A percentile compares a stretch with the other conserved stretches of the same genome.
These are phyloP conservation scores for Candida frijolesensis DNA, from an alignment of 1,139 yeast species.

Conservation along the genomic window DNA sequence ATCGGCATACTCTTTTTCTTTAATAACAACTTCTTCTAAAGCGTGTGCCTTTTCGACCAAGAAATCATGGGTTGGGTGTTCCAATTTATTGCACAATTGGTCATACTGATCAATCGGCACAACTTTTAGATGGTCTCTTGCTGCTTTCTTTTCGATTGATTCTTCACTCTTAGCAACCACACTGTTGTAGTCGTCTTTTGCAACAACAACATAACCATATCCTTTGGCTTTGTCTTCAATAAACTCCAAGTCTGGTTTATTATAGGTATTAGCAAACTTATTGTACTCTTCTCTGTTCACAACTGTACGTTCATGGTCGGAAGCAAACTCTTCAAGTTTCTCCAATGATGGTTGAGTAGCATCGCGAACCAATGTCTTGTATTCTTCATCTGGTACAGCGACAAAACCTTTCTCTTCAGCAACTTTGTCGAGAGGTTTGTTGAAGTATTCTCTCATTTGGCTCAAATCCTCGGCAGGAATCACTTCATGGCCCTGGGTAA, in stretches of 20 bases:
- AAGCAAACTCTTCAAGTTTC: slow-evolving; percentile 37
- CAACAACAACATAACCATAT: slow-evolving; percentile 14
- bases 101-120: slow-evolving; percentile 25
- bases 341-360: slow-evolving; percentile 30
- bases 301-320: slow-evolving; percentile 17
- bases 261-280: neutral
- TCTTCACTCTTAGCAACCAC: slow-evolving; percentile 17
- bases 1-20: slow-evolving; percentile 21
- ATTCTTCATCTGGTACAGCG: slow-evolving; percentile 23
- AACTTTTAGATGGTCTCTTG: slow-evolving; percentile 15
- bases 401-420: slow-evolving; percentile 25
- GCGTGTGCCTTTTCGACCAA: slow-evolving; percentile 28
- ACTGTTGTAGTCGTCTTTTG: slow-evolving; percentile 13
- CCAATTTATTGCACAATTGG: slow-evolving; percentile 25
- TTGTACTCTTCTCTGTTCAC: slow-evolving; percentile 16
- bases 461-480: slow-evolving; percentile 16
- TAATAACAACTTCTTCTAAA: slow-evolving; percentile 8
- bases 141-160: slow-evolving; percentile 21
- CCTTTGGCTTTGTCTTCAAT: slow-evolving; percentile 13
- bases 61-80: slow-evolving; percentile 27
- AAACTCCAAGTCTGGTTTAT: slow-evolving; percentile 9
- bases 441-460: slow-evolving; percentile 5
- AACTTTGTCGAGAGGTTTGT: slow-evolving; percentile 16
- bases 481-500: slow-evolving; percentile 9
- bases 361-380: slow-evolving; percentile 15